phyloP scores from a whole-genome alignment of 2,329 filamentous ascomycete species.

The Fusarium robinianum region DNA sequence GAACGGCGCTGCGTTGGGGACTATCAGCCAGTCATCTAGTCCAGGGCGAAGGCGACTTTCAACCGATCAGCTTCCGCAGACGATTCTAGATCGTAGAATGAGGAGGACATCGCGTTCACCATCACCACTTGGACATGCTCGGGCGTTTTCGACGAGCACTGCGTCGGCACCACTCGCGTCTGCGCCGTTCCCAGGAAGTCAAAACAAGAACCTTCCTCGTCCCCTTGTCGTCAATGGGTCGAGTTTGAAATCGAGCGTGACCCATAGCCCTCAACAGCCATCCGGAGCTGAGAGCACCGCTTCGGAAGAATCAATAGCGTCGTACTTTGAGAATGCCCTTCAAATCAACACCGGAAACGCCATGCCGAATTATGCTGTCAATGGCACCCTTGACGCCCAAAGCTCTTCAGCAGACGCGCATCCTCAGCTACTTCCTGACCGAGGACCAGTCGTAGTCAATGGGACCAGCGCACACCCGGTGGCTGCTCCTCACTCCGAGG shows the following conservation, averaged over 20 bases:
- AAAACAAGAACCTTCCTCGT: conserved; percentile 44
- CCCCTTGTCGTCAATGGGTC: conserved; percentile 61
- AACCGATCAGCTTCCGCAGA: conserved; percentile 58
- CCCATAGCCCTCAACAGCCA: conserved; percentile 30
- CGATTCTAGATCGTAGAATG: conserved; percentile 58
- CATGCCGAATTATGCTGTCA: conserved; percentile 16
- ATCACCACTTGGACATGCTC: conserved; percentile 57
- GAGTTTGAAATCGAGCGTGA: conserved; percentile 43
- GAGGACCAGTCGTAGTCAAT: conserved; percentile 44
- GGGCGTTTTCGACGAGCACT: conserved; percentile 49
- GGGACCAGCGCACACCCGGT: conserved; percentile 38
- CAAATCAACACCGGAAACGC: conserved; percentile 32
- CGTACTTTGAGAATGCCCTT: conserved; percentile 36
- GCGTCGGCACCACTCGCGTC: conserved; percentile 47
- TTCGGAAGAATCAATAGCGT: conserved; percentile 28
- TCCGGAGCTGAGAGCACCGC: conserved; percentile 20
- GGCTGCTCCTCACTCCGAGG: conserved; percentile 37
- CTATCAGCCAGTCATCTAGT: conserved; percentile 45
- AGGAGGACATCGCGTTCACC: conserved; percentile 59
- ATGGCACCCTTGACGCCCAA: conserved; percentile 15
- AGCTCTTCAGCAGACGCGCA: conserved; percentile 18
- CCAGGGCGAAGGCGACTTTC: conserved; percentile 54
- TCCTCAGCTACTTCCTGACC: conserved; percentile 30
- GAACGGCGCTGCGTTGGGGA: conserved; percentile 53
- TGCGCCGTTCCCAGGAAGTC: conserved; percentile 44